Conservation (phyloP, 1,139 yeast genomes). For the Taphrina betulina region DNA sequence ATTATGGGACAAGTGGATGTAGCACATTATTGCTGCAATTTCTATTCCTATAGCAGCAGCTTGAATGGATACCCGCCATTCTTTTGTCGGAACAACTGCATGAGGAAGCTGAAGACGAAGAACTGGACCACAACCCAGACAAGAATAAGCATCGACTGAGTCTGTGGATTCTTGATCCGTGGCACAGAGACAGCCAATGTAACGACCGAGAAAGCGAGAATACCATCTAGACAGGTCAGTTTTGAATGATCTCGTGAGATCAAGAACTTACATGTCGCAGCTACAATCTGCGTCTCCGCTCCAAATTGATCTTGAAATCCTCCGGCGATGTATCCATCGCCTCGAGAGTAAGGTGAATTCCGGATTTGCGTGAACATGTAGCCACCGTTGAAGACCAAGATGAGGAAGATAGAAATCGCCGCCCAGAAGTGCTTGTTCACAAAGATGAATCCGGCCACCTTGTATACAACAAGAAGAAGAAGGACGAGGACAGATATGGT, state of each 20-base stretch:
- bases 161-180: constrained; percentile 47
- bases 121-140: constrained; percentile 49
- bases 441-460: constrained; percentile 43
- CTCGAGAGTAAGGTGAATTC: constrained; percentile 66
- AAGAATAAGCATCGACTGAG: constrained; percentile 52
- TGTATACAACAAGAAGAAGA: constrained; percentile 43
- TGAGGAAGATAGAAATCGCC: constrained; percentile 56
- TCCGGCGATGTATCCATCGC: constrained; percentile 60
- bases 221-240: constrained; percentile 42
- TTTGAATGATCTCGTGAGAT: no score
- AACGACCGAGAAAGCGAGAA: constrained; percentile 47
- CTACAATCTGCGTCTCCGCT: constrained; percentile 72
- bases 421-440: constrained; percentile 64
- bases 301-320: constrained; percentile 78
- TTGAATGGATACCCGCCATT: constrained; percentile 58
- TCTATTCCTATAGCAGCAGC: constrained; percentile 42
- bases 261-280: constrained; percentile 51
- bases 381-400: constrained; percentile 77
- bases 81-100: constrained; percentile 56
- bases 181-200: constrained; percentile 57
- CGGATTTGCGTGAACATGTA: constrained; percentile 92
- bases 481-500: constrained; percentile 42
- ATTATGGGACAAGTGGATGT: no score
- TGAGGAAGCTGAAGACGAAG: constrained; percentile 52
- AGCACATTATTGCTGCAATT: no score